These are phyloP conservation scores for Meyerozyma guilliermondii DNA, from an alignment of 1,139 yeast species.

Conservation along the genomic window DNA sequence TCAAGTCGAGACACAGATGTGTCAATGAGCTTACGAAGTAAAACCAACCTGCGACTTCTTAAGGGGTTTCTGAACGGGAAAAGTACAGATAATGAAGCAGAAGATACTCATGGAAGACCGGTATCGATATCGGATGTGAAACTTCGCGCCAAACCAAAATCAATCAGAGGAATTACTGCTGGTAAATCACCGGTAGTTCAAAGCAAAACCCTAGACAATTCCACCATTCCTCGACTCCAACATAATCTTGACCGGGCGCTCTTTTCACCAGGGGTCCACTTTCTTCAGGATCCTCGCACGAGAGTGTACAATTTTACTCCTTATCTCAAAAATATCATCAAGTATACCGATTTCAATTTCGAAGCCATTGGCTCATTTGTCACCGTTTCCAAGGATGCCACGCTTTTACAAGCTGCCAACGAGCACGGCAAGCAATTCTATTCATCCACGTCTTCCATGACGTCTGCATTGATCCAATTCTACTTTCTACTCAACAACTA, in stretches of 20 bases:
- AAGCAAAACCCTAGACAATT: conserved; percentile 16
- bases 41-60: not conserved
- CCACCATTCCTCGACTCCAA: conserved; percentile 40
- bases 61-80: not conserved
- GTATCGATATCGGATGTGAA: not conserved
- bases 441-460: conserved; percentile 88
- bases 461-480: conserved; percentile 66
- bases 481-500: conserved; percentile 67
- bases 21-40: not conserved
- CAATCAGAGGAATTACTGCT: conserved; percentile 15
- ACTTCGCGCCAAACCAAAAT: conserved; percentile 9
- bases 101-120: conserved; percentile 4
- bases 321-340: conserved; percentile 53
- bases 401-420: conserved; percentile 46
- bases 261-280: conserved; percentile 82
- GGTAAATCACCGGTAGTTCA: not conserved
- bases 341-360: conserved; percentile 67
- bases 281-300: conserved; percentile 71
- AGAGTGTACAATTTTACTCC: conserved; percentile 68
- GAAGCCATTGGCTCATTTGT: conserved; percentile 51
- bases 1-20: not conserved
- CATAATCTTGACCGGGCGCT: conserved; percentile 66
- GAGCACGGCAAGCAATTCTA: conserved; percentile 42
- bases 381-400: conserved; percentile 62
- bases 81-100: not conserved